Evolutionary conservation across 345 rosid genomes (phyloP).

Genomic region (Camelina hispida): DNA sequence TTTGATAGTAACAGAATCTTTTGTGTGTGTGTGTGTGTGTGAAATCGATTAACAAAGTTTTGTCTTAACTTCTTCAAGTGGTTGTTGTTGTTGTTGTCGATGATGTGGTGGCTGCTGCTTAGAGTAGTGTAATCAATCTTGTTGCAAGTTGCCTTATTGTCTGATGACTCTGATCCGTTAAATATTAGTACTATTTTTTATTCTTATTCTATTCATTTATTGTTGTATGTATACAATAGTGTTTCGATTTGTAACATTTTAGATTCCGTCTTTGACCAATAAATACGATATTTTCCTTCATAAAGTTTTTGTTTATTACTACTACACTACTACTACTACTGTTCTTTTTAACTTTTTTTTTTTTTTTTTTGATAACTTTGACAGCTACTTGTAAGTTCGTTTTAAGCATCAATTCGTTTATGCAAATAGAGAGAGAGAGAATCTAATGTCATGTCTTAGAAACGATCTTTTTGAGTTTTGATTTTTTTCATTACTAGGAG

Average conservation of each 20-base stretch:
- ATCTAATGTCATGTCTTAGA: slow-evolving; percentile 30
- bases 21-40: no score
- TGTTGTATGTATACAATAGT: not conserved
- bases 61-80: slow-evolving; percentile 27
- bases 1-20: slow-evolving; percentile 6
- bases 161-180: not conserved
- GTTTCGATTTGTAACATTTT: slow-evolving; percentile 25
- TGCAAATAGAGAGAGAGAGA: slow-evolving; percentile 29
- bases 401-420: slow-evolving; percentile 34
- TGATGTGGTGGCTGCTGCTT: slow-evolving; percentile 24
- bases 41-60: not conserved
- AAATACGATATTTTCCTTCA: slow-evolving; percentile 11
- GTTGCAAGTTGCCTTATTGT: slow-evolving; percentile 39
- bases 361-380: not conserved
- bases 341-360: not conserved
- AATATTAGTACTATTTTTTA: not conserved
- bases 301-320: slow-evolving; percentile 1
- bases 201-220: slow-evolving; percentile 2
- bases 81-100: not conserved
- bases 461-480: slow-evolving; percentile 23
- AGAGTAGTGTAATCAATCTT: not conserved
- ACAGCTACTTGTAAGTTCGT: slow-evolving; percentile 32
- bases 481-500: slow-evolving; percentile 31
- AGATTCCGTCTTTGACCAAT: slow-evolving; percentile 39
- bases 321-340: not conserved